Evolutionary conservation across 345 rosid genomes (phyloP).

Genomic region (Bretschneidera sinensis): DNA sequence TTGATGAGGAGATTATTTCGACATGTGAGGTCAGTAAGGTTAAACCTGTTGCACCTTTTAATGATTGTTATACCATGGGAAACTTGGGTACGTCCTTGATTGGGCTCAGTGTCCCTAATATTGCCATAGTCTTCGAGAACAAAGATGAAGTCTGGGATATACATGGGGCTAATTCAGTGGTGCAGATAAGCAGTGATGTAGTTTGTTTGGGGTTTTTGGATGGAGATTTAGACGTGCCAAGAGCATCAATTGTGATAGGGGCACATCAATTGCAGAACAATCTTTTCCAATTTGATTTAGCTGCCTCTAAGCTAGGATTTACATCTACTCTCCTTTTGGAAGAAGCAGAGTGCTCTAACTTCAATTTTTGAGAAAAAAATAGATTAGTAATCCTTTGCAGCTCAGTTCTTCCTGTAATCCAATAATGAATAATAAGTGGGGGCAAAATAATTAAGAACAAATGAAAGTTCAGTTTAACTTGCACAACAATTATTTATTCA

Average conservation of each 20-base stretch:
- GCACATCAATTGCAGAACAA: conserved; percentile 23
- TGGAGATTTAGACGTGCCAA: conserved; percentile 7
- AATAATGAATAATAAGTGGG: too few species aligned
- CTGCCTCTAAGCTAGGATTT: too few species aligned
- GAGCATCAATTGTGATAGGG: conserved; percentile 13
- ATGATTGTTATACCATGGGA: conserved; percentile 10
- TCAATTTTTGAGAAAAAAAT: too few species aligned
- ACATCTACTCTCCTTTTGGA: too few species aligned
- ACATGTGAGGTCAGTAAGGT: background rate
- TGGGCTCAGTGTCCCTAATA: conserved; percentile 8
- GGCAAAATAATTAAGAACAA: too few species aligned
- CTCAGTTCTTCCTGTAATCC: too few species aligned
- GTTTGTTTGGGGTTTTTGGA: conserved; percentile 25
- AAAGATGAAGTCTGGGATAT: conserved; percentile 13
- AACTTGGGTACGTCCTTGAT: background rate
- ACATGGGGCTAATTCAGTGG: conserved; percentile 17
- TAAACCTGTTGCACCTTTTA: too few species aligned
- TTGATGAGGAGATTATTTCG: background rate
- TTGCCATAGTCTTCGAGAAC: conserved; percentile 17
- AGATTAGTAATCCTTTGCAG: too few species aligned
- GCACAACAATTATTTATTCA: too few species aligned
- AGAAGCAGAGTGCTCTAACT: too few species aligned
- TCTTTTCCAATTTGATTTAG: conserved; percentile 21
- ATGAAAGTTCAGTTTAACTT: too few species aligned
- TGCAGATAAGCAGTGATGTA: conserved; percentile 12